Percentiles rank a stretch among this genome's conserved stretches.
These are phyloP conservation scores for Knoxia roxburghii DNA, from an alignment of 257 asterid genomes.

Conservation along the genomic window DNA sequence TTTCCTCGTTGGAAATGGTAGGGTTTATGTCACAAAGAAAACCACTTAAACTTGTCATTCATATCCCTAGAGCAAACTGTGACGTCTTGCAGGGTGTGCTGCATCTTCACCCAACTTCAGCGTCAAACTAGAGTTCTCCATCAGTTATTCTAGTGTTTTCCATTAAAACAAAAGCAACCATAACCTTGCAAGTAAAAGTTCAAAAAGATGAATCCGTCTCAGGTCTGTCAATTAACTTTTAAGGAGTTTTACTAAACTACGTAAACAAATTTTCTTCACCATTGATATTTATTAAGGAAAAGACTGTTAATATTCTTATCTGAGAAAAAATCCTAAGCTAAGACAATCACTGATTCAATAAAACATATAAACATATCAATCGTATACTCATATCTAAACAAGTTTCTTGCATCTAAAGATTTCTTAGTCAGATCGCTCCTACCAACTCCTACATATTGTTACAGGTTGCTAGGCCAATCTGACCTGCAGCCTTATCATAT, in stretches of 20 bases:
- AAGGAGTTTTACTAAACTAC: background rate
- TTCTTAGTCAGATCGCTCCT: background rate
- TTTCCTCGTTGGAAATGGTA: background rate
- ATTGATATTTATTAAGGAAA: too few relatives aligned
- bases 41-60: background rate
- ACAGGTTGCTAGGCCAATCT: background rate
- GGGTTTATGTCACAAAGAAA: background rate
- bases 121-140: background rate
- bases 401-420: background rate
- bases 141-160: background rate
- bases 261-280: too few relatives aligned
- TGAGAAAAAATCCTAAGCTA: background rate
- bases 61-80: background rate
- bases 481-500: background rate
- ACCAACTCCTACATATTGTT: background rate
- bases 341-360: too few relatives aligned
- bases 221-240: background rate
- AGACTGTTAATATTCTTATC: background rate
- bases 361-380: background rate
- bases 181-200: background rate
- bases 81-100: background rate
- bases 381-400: background rate
- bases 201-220: background rate
- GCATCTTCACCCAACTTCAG: background rate
- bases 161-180: background rate